phyloP scores from a whole-genome alignment of 331 rosid genomes.

The Phaseolus coccineus region DNA sequence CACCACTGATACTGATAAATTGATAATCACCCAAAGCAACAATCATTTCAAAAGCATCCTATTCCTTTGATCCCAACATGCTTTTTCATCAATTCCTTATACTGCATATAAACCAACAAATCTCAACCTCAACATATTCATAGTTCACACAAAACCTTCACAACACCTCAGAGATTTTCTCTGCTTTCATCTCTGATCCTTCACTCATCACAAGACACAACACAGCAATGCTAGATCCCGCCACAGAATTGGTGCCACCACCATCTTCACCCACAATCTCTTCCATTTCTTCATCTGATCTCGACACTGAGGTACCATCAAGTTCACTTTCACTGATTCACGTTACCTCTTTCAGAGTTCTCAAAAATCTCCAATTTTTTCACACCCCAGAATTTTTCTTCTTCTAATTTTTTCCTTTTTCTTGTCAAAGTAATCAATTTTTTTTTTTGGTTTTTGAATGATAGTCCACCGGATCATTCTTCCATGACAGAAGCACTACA shows the following conservation, averaged over 20 bases:
- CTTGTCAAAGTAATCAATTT: background rate
- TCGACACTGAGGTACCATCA: constrained; percentile 87
- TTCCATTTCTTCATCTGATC: constrained; percentile 96
- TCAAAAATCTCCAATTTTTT: background rate
- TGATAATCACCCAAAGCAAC: constrained; percentile 35
- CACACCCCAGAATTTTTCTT: constrained; percentile 17
- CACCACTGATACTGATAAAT: constrained; percentile 13
- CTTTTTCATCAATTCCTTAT: constrained; percentile 8
- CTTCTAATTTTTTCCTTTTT: background rate
- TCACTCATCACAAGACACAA: background rate
- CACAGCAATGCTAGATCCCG: constrained; percentile 80
- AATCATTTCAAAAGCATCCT: constrained; percentile 47
- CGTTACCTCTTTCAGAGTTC: background rate
- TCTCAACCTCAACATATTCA: background rate
- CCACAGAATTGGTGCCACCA: constrained; percentile 77
- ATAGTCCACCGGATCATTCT: constrained; percentile 97
- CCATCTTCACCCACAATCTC: constrained; percentile 92
- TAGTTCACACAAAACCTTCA: background rate
- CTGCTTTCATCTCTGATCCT: background rate
- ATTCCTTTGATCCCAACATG: constrained; percentile 13
- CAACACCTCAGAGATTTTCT: constrained; percentile 17
- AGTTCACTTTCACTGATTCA: background rate
- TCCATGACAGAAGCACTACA: constrained; percentile 96
- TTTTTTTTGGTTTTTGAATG: constrained; percentile 9
- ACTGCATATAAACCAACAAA: constrained; percentile 22